Conservation (phyloP, 2,329 filamentous ascomycete genomes). For the Trichocomaceae sp. region DNA sequence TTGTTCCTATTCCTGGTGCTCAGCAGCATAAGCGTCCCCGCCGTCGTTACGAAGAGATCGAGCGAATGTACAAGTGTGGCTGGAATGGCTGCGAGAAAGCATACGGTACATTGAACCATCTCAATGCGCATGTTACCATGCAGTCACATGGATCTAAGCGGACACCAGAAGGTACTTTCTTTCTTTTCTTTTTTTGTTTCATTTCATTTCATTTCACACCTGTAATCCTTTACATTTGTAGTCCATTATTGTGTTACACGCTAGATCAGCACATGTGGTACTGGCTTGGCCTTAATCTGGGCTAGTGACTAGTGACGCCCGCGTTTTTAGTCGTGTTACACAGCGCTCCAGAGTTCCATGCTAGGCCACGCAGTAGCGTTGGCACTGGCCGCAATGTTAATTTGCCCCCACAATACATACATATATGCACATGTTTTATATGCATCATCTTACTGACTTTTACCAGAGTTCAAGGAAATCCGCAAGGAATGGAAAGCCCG, state of each 20-base stretch:
- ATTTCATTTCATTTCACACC: too few species aligned
- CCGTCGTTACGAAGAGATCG: conserved; percentile 93
- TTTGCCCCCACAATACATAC: conserved; percentile 17
- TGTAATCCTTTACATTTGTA: too few species aligned
- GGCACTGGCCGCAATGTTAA: conserved; percentile 43
- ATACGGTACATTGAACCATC: conserved; percentile 92
- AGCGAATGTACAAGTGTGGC: conserved; percentile 99
- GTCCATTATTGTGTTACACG: too few species aligned
- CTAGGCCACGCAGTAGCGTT: conserved; percentile 49
- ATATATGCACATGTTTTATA: not conserved
- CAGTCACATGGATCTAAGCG: conserved; percentile 92
- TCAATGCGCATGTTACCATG: conserved; percentile 99
- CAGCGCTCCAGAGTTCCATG: conserved; percentile 35
- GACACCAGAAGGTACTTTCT: conserved; percentile 81
- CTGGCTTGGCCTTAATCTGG: conserved; percentile 28
- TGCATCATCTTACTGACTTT: not conserved
- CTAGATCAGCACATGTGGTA: conserved; percentile 11
- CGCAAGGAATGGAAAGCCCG: conserved; percentile 98
- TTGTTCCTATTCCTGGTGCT: conserved; percentile 92
- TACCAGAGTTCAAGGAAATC: conserved; percentile 92
- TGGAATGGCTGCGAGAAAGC: conserved; percentile 99
- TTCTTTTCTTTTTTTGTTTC: not conserved
- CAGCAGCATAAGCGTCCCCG: conserved; percentile 96
- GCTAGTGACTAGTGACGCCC: conserved; percentile 36
- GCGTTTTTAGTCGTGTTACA: conserved; percentile 42